phyloP scores from a whole-genome alignment of 2,329 filamentous ascomycete species.

The Fusarium papillatum region DNA sequence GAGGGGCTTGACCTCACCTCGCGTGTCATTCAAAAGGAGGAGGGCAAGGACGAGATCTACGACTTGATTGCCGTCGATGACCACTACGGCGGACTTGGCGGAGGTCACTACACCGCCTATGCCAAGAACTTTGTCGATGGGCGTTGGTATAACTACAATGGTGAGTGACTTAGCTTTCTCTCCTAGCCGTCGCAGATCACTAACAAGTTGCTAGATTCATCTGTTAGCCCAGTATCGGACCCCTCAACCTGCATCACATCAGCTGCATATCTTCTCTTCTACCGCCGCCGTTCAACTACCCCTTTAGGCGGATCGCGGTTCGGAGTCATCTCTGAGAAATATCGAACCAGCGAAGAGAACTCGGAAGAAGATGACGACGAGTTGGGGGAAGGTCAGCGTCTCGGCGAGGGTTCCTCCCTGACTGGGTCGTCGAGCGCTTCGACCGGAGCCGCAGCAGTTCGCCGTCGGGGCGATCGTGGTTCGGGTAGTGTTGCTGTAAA shows the following conservation, averaged over 20 bases:
- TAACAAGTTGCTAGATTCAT: conserved; percentile 76
- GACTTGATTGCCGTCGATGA: conserved; percentile 97
- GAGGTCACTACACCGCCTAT: conserved; percentile 96
- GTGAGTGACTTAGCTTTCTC: conserved; percentile 63
- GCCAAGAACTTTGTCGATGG: conserved; percentile 92
- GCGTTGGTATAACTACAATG: conserved; percentile 97
- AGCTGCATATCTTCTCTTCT: conserved; percentile 94
- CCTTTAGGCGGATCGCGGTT: conserved; percentile 87
- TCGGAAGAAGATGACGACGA: conserved; percentile 59
- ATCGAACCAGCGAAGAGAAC: conserved; percentile 64
- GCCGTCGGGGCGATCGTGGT: conserved; percentile 71
- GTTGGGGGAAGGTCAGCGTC: conserved; percentile 87
- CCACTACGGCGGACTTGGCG: conserved; percentile 92
- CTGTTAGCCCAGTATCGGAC: conserved; percentile 73
- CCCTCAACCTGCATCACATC: conserved; percentile 76
- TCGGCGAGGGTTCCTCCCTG: conserved; percentile 86
- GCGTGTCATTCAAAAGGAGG: conserved; percentile 84
- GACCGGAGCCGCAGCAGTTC: conserved; percentile 82
- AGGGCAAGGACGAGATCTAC: conserved; percentile 87
- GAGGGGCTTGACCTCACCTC: conserved; percentile 86
- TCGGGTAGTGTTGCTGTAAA: conserved; percentile 57
- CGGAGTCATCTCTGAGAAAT: conserved; percentile 76
- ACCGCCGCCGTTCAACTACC: conserved; percentile 83
- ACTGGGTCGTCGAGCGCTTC: conserved; percentile 93
- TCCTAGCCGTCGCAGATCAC: conserved; percentile 28